Conservation (phyloP, 257 asterid species). For the Cynanchum wilfordii region DNA sequence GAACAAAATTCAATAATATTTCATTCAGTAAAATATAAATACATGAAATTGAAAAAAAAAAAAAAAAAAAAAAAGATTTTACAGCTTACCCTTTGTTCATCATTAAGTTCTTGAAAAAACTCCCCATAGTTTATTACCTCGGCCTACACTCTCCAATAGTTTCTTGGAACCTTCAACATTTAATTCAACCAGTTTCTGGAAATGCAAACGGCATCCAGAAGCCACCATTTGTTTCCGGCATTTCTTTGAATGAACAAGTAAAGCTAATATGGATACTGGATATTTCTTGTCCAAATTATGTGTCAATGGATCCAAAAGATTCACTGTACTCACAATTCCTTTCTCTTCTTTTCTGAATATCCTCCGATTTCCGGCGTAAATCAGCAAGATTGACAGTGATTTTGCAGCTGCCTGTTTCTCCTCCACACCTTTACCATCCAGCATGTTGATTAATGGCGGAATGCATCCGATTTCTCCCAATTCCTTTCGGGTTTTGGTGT, state of each 20-base stretch:
- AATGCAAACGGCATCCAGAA: constrained; percentile 50
- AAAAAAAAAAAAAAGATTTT: neutral
- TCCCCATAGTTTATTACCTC: constrained; percentile 75
- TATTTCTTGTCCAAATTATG: constrained; percentile 44
- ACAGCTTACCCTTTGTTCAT: neutral
- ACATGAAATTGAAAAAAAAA: neutral
- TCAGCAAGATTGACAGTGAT: constrained; percentile 49
- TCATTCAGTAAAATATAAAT: neutral
- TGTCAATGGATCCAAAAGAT: constrained; percentile 49
- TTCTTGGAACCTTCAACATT: constrained; percentile 76
- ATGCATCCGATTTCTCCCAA: constrained; percentile 76
- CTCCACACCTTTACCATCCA: constrained; percentile 67
- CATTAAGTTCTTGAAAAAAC: constrained; percentile 46
- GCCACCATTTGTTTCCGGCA: constrained; percentile 70
- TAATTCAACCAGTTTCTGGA: constrained; percentile 61
- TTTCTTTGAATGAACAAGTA: constrained; percentile 54
- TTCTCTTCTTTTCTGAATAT: constrained; percentile 66
- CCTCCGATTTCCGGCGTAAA: constrained; percentile 47
- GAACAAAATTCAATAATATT: constrained; percentile 31
- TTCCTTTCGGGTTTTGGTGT: constrained; percentile 52
- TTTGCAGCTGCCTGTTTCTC: constrained; percentile 74
- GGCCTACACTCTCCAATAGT: constrained; percentile 57
- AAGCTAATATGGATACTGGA: constrained; percentile 37
- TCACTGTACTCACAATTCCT: constrained; percentile 49
- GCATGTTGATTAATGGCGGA: constrained; percentile 43